Evolutionary conservation across 495 filamentous ascomycete genomes (phyloP), one percentile per base, ranked within the genome.

Genomic region (Terfezia boudieri): DNA sequence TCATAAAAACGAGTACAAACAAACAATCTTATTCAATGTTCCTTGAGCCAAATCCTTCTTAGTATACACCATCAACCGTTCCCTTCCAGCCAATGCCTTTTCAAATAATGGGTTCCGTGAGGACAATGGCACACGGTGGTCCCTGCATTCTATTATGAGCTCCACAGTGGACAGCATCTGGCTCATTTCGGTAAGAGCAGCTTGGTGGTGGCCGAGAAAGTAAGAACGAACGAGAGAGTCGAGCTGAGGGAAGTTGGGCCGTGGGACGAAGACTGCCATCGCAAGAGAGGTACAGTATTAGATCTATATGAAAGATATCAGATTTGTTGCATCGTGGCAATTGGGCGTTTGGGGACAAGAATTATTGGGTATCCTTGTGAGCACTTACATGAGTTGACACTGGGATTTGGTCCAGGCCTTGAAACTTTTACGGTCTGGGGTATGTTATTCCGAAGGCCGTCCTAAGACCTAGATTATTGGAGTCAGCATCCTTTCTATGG

Each of bases 81-180:
- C 70, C 60, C 75, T 76, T 41, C 70, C 69, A 22, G 76, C 78
- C 20, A 96, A 69, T 8, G 73, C 74, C 50, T 80, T 73, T 60
- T 95, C 92, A 60, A 99, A 90, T 52, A 94, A 70, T 0, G 90
- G 89, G 65, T 99, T 99, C 54, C 85, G 74, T 0, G 84, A 89
- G 0, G 84, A 85, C 4, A 95, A 67, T 2, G 90, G 90, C 8
- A 92, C 77, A 38, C 90, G 81, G 64, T 84, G 89, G 69, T 99
- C 90, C 53, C 90, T 83, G 68, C 88, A 94, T 68, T 99, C 90
- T 55, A 99, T 77, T 51, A 99, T 77, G 49, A 96, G 80, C 58
- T 87, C 83, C 55, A 94, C 83, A 50, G 78, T 75, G 49, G 78
- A 77, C 50, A 99, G 76, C 69, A 82, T 73, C 55, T 77, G 78